These are phyloP conservation scores for Linum usitatissimum DNA, from an alignment of 345 rosid species.

Conservation along the genomic window DNA sequence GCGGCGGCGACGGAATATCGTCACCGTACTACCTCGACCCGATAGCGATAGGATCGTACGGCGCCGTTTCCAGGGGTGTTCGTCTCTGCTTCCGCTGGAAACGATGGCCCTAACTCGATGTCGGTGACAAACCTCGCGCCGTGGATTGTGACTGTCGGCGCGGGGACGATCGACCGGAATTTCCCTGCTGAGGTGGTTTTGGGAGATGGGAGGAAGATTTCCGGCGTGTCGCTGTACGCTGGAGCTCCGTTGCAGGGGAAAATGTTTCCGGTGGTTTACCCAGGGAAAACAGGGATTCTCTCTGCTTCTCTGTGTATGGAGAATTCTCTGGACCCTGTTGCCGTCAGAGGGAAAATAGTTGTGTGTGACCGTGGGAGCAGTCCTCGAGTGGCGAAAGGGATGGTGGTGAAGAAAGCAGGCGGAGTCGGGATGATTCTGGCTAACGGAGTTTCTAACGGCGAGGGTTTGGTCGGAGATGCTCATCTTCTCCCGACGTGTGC, in stretches of 20 bases:
- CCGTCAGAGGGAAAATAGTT: constrained; percentile 61
- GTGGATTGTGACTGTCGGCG: too few relatives aligned
- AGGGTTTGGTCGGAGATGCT: constrained; percentile 76
- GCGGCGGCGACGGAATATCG: too few relatives aligned
- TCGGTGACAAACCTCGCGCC: too few relatives aligned
- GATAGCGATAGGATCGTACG: too few relatives aligned
- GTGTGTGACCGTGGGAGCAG: constrained; percentile 75
- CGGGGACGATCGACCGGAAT: constrained; percentile 48
- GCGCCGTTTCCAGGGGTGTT: too few relatives aligned
- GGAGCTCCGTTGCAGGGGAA: constrained; percentile 38
- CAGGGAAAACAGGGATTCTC: constrained; percentile 47
- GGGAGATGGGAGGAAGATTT: constrained; percentile 46
- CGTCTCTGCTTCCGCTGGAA: too few relatives aligned
- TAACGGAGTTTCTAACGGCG: constrained; percentile 67
- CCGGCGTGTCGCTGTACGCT: constrained; percentile 58
- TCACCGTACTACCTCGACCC: too few relatives aligned
- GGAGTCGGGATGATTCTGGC: constrained; percentile 83
- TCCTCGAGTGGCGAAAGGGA: constrained; percentile 64
- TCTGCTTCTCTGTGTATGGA: constrained; percentile 71
- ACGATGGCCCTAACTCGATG: too few relatives aligned
- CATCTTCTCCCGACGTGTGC: constrained; percentile 70
- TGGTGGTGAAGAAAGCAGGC: constrained; percentile 75
- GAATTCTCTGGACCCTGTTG: constrained; percentile 47
- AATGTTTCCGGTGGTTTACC: constrained; percentile 67
- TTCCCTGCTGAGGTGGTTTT: constrained; percentile 59